Evolutionary conservation across 1,284 basidiomycete species (phyloP), one percentile per base, ranked within the genome.

Genomic region (Ganoderma lingzhi): DNA sequence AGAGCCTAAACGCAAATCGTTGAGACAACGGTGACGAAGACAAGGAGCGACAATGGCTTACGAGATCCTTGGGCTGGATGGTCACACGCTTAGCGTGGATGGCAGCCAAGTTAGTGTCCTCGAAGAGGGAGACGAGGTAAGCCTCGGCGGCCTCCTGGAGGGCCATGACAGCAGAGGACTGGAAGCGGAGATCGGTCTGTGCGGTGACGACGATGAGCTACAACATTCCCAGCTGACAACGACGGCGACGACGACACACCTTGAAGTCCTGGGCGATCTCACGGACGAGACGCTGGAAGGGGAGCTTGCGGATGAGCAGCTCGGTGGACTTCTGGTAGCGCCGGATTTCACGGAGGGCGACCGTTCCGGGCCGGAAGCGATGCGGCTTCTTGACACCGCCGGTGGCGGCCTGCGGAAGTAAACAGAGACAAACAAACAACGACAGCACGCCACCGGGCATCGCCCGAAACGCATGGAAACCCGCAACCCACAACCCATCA

Each of bases 331-430:
- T 96, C 84, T 98, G 97, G 90, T 98, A 98, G 82, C 96, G 90
- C 84, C 97, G 89, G 78, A 98, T 98, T 87, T 98, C 96, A 91
- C 96, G 95, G 73, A 98, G 95, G 78, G 96, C 96, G 86, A 98
- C 96, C 78, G 96, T 98, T 88, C 96, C 96, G 78, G 96, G 96
- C 83, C 95, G 92, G 94, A 97, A 98, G 81, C 96, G 90, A 84
- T 97, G 96, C 73, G 95, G 95, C 87, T 96, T 97, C 95, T 97
- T 96, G 80, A 97, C 96, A 92, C 96, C 96, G 86, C 96, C 96
- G 78, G 96, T 93, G 68, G 93, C 88, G 71, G 93, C 89, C 88
- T 92, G 84, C 58, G 63, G 63, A 67, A 65, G 64, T 75, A 28
- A 63, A 74, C 70, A 74, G 65, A 66, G 32, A 72, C 65, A 70